A percentile compares a stretch with the other conserved stretches of the same genome.
phyloP scores from a whole-genome alignment of 2,329 filamentous ascomycete species.

The Hymenoscyphus albidus region DNA sequence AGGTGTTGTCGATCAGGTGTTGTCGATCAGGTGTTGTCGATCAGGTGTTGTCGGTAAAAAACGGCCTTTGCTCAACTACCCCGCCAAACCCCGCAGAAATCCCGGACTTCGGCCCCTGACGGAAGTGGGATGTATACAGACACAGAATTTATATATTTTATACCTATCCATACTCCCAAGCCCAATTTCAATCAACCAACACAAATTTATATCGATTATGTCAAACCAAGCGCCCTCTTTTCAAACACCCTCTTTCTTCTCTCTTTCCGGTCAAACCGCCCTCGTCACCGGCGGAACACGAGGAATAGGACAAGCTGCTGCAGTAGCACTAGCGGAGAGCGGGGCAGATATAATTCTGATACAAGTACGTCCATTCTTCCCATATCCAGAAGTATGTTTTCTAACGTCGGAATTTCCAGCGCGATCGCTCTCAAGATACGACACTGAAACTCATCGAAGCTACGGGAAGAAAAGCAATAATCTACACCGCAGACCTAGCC shows the following conservation, averaged over 20 bases:
- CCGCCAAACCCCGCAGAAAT: too few species aligned
- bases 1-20: too few species aligned
- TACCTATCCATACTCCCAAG: neutral
- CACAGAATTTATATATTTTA: neutral
- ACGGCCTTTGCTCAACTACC: too few species aligned
- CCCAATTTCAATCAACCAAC: neutral
- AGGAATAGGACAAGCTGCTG: conserved; percentile 39
- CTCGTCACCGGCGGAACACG: conserved; percentile 38
- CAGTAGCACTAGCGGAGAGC: conserved; percentile 38
- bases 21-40: too few species aligned
- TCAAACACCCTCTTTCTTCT: conserved; percentile 31
- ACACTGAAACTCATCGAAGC: conserved; percentile 59
- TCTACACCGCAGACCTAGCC: conserved; percentile 69
- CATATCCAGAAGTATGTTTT: neutral
- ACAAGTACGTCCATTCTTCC: conserved; percentile 32
- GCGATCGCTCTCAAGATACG: conserved; percentile 30
- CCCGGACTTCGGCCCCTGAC: too few species aligned
- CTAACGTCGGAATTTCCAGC: conserved; percentile 19
- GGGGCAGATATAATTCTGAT: conserved; percentile 40
- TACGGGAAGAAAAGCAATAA: conserved; percentile 61
- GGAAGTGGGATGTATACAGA: conserved; percentile 14
- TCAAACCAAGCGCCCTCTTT: neutral
- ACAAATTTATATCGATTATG: neutral
- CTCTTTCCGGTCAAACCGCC: conserved; percentile 37
- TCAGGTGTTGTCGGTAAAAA: too few species aligned